Evolutionary conservation across 2,329 filamentous ascomycete genomes (phyloP), one percentile per base, ranked within the genome.

Genomic region (Xylariaceae sp.): DNA sequence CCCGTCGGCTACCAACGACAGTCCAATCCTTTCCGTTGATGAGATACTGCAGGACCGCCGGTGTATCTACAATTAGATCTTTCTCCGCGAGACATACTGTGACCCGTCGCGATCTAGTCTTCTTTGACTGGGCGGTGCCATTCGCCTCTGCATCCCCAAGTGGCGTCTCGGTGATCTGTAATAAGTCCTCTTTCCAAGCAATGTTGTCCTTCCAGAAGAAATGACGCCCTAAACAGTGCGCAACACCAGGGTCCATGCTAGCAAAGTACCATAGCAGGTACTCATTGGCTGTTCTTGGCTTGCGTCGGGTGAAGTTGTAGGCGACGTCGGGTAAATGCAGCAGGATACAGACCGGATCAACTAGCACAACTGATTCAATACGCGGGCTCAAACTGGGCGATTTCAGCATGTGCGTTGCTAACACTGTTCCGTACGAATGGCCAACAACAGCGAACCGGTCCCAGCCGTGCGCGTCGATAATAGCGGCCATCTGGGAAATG

Each of bases 171-270:
- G 52, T 48, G 37, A 64, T 61, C 53, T 71, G 67, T 57, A 79
- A 63, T 51, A 89, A 71, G 62, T 88, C 84, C 52, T 89, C 84
- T 65, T 83, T 84, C 87, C 88, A 90, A 6, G 88, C 73, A 45
- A 88, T 83, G 63, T 87, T 89, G 65, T 89, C 80, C 30, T 78
- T 78, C 88, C 88, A 90, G 73, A 88, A 89, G 73, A 90, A 89
- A 66, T 86, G 80, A 2, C 87, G 76, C 0, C 80, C 82, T 0
- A 90, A 75, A 8, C 82, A 84, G 58, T 87, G 80, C 8, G 87
- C 82, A 1, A 88, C 84, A 1, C 85, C 85, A 34, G 85, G 82
- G 65, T 90, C 88, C 56, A 80, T 86, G 50, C 80, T 83, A 4
- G 84, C 88, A 69, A 89, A 89, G 66, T 88, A 90, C 78, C 83